Percentiles rank a stretch among this genome's conserved stretches.
These are phyloP conservation scores for Fraxinus floribunda DNA, from an alignment of 305 asterid genomes.

Conservation along the genomic window DNA sequence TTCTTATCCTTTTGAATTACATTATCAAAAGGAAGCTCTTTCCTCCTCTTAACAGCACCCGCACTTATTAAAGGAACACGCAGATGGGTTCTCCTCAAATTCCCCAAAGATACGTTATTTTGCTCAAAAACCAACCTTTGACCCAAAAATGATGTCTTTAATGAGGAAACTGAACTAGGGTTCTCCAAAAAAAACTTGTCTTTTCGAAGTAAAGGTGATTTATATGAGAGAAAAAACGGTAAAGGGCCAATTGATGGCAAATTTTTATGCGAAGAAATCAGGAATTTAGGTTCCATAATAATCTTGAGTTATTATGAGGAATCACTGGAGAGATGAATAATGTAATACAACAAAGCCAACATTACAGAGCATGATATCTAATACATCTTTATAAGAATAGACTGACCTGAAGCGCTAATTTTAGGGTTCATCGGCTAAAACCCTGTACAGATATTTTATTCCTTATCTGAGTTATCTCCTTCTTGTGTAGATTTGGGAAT, in stretches of 20 bases:
- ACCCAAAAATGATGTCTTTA: constrained; percentile 56
- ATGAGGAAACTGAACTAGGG: constrained; percentile 30
- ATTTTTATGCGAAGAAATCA: constrained; percentile 45
- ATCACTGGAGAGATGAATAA: constrained; percentile 4
- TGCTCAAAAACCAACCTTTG: constrained; percentile 35
- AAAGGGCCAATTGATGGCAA: constrained; percentile 43
- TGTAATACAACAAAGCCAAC: constrained; percentile 23
- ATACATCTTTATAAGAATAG: not conserved
- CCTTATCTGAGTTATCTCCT: not conserved
- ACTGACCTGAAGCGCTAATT: constrained; percentile 21
- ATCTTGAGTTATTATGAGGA: constrained; percentile 20
- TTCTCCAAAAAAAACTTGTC: constrained; percentile 34
- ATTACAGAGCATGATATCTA: constrained; percentile 4
- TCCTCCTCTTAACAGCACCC: constrained; percentile 81
- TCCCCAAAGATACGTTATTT: constrained; percentile 30
- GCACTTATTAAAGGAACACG: constrained; percentile 48
- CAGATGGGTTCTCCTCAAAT: constrained; percentile 33
- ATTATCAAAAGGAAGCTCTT: constrained; percentile 83
- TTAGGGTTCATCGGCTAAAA: not conserved
- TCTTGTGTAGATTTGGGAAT: not conserved
- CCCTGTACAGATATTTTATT: not conserved
- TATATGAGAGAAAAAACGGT: constrained; percentile 47
- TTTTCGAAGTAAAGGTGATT: constrained; percentile 37
- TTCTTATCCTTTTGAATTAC: constrained; percentile 97
- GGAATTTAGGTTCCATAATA: constrained; percentile 54